Evolutionary conservation across 2,329 filamentous ascomycete genomes (phyloP).

Genomic region (Penicillium glabrum): DNA sequence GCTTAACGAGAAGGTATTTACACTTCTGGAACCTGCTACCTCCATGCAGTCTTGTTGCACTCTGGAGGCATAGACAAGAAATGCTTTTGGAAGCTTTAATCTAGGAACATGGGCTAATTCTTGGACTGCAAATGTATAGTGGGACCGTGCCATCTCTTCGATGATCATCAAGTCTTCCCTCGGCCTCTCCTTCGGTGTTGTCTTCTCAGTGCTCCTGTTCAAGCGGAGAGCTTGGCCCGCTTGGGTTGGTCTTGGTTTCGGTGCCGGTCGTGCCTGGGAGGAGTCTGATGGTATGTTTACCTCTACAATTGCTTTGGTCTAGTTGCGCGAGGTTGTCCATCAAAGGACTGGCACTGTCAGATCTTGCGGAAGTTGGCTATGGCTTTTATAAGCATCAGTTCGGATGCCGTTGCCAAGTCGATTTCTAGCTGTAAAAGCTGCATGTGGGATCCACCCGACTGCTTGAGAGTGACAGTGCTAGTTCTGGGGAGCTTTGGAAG

Average conservation of each 20-base stretch:
- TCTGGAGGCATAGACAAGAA: background rate
- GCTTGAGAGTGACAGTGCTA: background rate
- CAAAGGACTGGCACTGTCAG: background rate
- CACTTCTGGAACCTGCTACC: background rate
- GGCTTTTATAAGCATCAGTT: background rate
- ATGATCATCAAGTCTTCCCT: conserved; percentile 95
- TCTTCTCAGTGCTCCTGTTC: conserved; percentile 98
- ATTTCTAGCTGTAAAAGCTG: background rate
- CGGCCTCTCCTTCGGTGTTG: conserved; percentile 93
- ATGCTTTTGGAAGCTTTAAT: background rate
- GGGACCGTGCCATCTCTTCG: conserved; percentile 98
- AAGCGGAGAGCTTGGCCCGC: conserved; percentile 97
- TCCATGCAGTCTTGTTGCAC: background rate
- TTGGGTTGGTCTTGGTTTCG: conserved; percentile 91
- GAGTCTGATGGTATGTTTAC: conserved; percentile 80
- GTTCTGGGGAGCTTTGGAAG: background rate
- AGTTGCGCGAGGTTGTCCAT: background rate
- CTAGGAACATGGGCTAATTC: conserved; percentile 16
- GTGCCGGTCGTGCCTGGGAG: conserved; percentile 94
- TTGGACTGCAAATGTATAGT: conserved; percentile 56
- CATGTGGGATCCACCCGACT: background rate
- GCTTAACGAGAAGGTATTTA: conserved; percentile 92
- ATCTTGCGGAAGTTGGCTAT: background rate
- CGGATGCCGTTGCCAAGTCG: background rate
- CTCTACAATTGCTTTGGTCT: conserved; percentile 1